A percentile compares a stretch with the other conserved stretches of the same genome.
phyloP scores from a whole-genome alignment of 2,329 filamentous ascomycete species.

The Botrytis fragariae region DNA sequence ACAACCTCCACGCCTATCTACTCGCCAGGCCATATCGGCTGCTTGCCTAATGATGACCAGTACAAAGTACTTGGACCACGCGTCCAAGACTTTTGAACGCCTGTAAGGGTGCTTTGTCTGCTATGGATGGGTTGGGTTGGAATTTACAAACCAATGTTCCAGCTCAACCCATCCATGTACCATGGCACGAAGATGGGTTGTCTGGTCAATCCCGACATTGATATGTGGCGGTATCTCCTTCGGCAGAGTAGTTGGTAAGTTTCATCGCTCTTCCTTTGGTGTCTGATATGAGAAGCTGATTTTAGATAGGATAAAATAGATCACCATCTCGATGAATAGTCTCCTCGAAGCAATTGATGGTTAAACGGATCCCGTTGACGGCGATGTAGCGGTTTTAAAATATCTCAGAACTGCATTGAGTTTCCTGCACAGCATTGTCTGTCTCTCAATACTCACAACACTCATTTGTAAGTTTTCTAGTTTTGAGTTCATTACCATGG shows the following conservation, averaged over 20 bases:
- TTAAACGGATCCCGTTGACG: neutral
- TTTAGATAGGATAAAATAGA: neutral
- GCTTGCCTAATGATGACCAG: neutral
- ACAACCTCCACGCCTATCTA: slow-evolving; percentile 4
- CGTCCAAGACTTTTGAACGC: neutral
- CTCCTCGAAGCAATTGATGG: neutral
- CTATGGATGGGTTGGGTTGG: neutral
- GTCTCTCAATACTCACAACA: neutral
- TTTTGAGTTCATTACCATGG: neutral
- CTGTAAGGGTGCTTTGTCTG: neutral
- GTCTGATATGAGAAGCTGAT: neutral
- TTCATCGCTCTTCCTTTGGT: too few relatives aligned
- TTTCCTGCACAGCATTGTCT: neutral
- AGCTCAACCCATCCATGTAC: neutral
- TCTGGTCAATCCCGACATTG: neutral
- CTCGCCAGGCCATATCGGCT: neutral
- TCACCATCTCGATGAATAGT: neutral
- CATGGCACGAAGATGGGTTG: neutral
- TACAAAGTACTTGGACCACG: neutral
- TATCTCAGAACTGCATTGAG: neutral
- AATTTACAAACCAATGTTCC: neutral
- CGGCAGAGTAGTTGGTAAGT: neutral
- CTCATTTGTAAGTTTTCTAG: neutral
- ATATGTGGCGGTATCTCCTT: neutral
- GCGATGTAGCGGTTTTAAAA: neutral